Percentiles rank a stretch among this genome's conserved stretches.
These are phyloP conservation scores for Graphilbum fragrans DNA, from an alignment of 2,329 filamentous ascomycete genomes.

Conservation along the genomic window DNA sequence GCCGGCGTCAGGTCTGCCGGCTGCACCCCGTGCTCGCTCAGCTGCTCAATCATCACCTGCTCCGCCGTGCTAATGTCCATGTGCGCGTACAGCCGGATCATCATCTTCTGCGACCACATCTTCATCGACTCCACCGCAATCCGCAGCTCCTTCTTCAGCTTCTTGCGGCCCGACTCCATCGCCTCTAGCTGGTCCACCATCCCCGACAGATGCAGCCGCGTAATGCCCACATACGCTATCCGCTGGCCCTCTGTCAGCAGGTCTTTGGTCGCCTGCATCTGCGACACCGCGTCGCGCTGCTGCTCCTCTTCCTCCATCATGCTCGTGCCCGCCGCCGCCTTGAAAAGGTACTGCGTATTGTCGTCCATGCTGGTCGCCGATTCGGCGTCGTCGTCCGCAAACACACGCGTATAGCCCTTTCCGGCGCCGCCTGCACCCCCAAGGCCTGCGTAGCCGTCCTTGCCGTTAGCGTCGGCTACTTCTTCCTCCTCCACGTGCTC, in stretches of 20 bases:
- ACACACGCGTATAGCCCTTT: constrained; percentile 90
- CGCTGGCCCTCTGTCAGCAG: constrained; percentile 89
- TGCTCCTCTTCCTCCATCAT: constrained; percentile 64
- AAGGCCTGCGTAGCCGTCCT: constrained; percentile 59
- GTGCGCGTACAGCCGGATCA: constrained; percentile 85
- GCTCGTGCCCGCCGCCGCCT: constrained; percentile 41
- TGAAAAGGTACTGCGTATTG: constrained; percentile 90
- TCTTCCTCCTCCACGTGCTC: constrained; percentile 63
- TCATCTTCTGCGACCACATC: constrained; percentile 98
- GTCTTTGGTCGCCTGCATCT: constrained; percentile 93
- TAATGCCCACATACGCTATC: constrained; percentile 89
- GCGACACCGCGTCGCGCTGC: constrained; percentile 70
- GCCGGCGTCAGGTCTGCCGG: constrained; percentile 73
- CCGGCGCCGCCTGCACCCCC: constrained; percentile 86
- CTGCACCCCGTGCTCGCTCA: constrained; percentile 82
- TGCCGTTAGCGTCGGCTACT: constrained; percentile 29
- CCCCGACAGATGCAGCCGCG: constrained; percentile 64
- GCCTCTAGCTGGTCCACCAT: constrained; percentile 63
- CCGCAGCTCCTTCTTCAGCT: constrained; percentile 59
- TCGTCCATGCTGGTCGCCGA: constrained; percentile 96
- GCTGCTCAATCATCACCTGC: constrained; percentile 97
- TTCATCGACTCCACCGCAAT: constrained; percentile 65
- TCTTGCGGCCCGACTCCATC: constrained; percentile 27
- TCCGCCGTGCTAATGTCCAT: constrained; percentile 92
- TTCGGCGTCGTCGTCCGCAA: constrained; percentile 86